These are phyloP conservation scores for Sergeia podlipaevii DNA, from an alignment of 208 protist species.

Conservation along the genomic window DNA sequence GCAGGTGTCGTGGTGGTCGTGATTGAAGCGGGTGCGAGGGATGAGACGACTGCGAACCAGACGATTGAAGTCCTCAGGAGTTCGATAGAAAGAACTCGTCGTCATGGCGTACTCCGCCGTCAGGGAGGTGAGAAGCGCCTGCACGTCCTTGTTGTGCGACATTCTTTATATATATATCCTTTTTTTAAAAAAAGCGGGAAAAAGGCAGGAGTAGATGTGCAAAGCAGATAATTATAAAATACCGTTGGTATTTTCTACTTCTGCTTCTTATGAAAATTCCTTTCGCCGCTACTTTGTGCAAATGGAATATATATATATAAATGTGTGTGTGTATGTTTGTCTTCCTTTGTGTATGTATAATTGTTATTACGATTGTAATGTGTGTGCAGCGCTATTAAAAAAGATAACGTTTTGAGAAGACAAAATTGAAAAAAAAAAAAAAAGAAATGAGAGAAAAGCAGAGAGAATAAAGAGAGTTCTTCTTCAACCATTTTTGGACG, in stretches of 20 bases:
- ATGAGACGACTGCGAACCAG: conserved; percentile 26
- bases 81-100: conserved; percentile 17
- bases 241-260: too few relatives aligned
- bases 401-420: not conserved
- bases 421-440: conserved; percentile 4
- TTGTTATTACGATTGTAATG: not conserved
- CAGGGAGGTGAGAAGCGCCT: conserved; percentile 20
- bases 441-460: not conserved
- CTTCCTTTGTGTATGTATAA: not conserved
- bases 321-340: conserved; percentile 2
- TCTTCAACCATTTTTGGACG: not conserved
- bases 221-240: too few relatives aligned
- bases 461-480: not conserved
- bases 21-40: conserved; percentile 53
- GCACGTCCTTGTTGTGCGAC: conserved; percentile 29
- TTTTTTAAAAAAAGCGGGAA: too few relatives aligned
- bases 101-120: conserved; percentile 22
- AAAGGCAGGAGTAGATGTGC: too few relatives aligned
- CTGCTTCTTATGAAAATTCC: too few relatives aligned
- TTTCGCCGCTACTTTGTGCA: conserved; percentile 10
- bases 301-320: conserved; percentile 4
- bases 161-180: too few relatives aligned
- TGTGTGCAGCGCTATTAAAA: not conserved
- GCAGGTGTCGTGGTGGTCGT: conserved; percentile 72
- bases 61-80: conserved; percentile 30